Evolutionary conservation across 495 filamentous ascomycete genomes (phyloP), one percentile per base, ranked within the genome.

Genomic region (Xylaria flabelliformis): DNA sequence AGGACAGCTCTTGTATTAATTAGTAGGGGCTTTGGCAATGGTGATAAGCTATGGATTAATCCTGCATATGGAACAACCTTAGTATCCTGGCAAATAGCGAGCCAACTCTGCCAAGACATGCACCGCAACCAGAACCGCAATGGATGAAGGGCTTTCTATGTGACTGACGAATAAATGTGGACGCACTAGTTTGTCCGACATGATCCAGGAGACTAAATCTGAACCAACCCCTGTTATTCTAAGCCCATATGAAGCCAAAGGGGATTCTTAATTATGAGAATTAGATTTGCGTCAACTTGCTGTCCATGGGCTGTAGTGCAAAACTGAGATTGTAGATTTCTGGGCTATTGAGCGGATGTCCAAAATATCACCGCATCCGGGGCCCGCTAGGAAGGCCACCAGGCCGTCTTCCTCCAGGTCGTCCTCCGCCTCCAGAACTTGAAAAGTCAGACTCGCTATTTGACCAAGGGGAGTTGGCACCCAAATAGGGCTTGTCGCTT

Each of bases 391-490:
- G 81, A 62, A 84, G 71, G 10, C 83, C 83, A 17, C 79, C 80
- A 68, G 77, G 65, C 74, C 81, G 65, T 76, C 80, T 72, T 29
- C 75, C 76, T 51, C 72, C 78, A 32, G 79, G 75, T 19, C 79
- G 77, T 21, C 76, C 77, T n/a, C 80, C 80, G 55, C 80, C 81
- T 12, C 80, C 80, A 13, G 77, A 66, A n/a, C 79, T 77, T 19
- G 74, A 72, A 73, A 83, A 83, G 34, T 84, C 81, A 42, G 73
- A 69, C 32, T 82, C 82, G 41, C 80, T 83, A 53, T 70, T 80
- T 4, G 83, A 75, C 85, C 85, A 87, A 2, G 84, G 85, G 15
- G 82, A 77, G 36, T 84, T 86, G 36, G 85, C 81, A 15, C 81
- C 78, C 80, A 86, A 82, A 61, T 84, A 83, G 1, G 85, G 83